These are phyloP conservation scores for Aspergillus aculeatinus DNA, from an alignment of 2,329 filamentous ascomycete genomes.

Conservation along the genomic window DNA sequence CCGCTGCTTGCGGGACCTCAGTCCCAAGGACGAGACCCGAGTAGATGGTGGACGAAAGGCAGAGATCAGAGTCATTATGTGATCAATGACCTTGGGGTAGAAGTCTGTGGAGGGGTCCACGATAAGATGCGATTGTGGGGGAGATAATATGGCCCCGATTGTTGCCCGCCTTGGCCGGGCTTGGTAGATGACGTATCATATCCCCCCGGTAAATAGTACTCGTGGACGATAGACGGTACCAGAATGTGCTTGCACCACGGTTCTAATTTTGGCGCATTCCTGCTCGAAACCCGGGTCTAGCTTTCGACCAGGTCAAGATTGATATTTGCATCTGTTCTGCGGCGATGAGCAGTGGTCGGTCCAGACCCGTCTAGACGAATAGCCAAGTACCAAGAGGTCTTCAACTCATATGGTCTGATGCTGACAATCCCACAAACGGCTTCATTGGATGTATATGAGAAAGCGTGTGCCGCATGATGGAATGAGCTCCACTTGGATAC, in stretches of 20 bases:
- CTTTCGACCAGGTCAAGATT: too few species aligned
- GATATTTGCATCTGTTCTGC: background rate
- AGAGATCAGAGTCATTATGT: constrained; percentile 32
- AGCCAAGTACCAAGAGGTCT: too few species aligned
- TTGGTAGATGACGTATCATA: constrained; percentile 8
- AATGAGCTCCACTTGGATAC: background rate
- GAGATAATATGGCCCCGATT: background rate
- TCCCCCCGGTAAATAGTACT: background rate
- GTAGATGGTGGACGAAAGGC: constrained; percentile 36
- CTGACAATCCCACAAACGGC: too few species aligned
- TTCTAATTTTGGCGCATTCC: background rate
- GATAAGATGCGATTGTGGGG: background rate
- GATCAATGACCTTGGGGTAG: background rate
- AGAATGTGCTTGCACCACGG: background rate
- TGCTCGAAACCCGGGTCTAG: background rate
- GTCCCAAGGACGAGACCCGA: constrained; percentile 27
- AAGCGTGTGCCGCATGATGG: too few species aligned
- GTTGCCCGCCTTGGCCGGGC: constrained; percentile 5
- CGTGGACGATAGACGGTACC: background rate
- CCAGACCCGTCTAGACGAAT: too few species aligned
- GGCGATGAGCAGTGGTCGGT: background rate
- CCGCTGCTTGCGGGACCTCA: constrained; percentile 24
- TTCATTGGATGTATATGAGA: too few species aligned
- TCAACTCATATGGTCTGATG: too few species aligned
- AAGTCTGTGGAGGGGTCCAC: background rate